Evolutionary conservation across 306 rosid genomes (phyloP), one percentile per base, ranked within the genome.

Genomic region (Alnus rubra): DNA sequence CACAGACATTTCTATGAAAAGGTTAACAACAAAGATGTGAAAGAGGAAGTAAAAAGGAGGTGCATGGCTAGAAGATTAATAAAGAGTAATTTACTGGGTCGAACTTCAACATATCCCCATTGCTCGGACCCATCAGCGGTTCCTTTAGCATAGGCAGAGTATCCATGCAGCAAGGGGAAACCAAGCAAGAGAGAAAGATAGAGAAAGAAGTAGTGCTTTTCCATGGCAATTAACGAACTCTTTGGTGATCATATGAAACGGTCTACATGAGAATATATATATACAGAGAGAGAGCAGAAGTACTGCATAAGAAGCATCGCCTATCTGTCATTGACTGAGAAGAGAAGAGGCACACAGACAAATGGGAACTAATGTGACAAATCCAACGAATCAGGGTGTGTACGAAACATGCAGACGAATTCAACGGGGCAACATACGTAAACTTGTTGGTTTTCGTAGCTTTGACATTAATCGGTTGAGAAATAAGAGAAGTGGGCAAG

Each of bases 61-160:
- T 1, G 5, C 4, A 7, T 7, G n/a, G 45, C 7, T 42, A 42
- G 45, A 42, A 42, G 45, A 5, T 4, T 1, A 42, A 42, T n/a
- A n/a, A n/a, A n/a, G n/a, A n/a, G 5, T 7, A 42, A 7, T 42
- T 58, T 59, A 59, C 65, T 59, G n/a, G 65, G 65, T 59, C 65
- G 65, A 59, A 59, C 65, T 59, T 59, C 65, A 10, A 59, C 65
- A 28, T 59, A 59, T 59, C 65, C 65, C 65, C 65, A 59, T 30
- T 59, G 35, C 37, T 59, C 65, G 4, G 37, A 28, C 35, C 35
- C 65, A 28, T 59, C 65, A 59, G 3, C 7, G 37, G 35, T 59
- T 59, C 65, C 65, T 28, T 14, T 14, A 8, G 65, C 65, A 28
- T 59, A 28, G 37, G 37, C 65, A 28, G n/a, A 5, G 9, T 28